A percentile compares a stretch with the other conserved stretches of the same genome.
phyloP scores from a whole-genome alignment of 108 stramenopile genomes.

The Seminavis robusta region DNA sequence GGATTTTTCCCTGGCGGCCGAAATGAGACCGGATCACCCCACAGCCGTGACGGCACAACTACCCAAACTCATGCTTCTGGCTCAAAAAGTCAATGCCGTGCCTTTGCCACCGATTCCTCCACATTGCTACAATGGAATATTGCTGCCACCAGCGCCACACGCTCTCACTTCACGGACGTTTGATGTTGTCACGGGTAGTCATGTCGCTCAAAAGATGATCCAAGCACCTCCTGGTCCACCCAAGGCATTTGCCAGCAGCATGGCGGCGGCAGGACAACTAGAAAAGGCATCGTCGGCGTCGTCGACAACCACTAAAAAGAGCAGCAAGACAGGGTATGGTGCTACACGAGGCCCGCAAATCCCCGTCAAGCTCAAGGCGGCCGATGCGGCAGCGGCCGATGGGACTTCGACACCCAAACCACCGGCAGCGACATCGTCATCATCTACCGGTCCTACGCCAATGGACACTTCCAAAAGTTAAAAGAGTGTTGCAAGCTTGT shows the following conservation, averaged over 20 bases:
- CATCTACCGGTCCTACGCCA: too few relatives aligned
- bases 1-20: slow-evolving; percentile 47
- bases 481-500: too few relatives aligned
- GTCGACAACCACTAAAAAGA: background rate
- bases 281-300: background rate
- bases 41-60: slow-evolving; percentile 29
- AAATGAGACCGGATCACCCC: slow-evolving; percentile 50
- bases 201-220: slow-evolving; percentile 50
- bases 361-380: slow-evolving; percentile 32
- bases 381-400: background rate
- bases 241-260: background rate
- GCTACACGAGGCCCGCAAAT: slow-evolving; percentile 50
- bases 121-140: slow-evolving; percentile 69
- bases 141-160: slow-evolving; percentile 57
- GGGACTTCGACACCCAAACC: background rate
- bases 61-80: slow-evolving; percentile 52
- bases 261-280: background rate
- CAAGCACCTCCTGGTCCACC: slow-evolving; percentile 16
- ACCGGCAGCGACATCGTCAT: background rate
- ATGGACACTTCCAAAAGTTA: too few relatives aligned
- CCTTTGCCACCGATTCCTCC: slow-evolving; percentile 75
- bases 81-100: slow-evolving; percentile 55
- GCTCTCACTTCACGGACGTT: slow-evolving; percentile 74
- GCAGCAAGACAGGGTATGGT: slow-evolving; percentile 38
- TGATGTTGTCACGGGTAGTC: slow-evolving; percentile 78